Conservation (phyloP, 352 stramenopile species). For the Phytophthora sp. region DNA sequence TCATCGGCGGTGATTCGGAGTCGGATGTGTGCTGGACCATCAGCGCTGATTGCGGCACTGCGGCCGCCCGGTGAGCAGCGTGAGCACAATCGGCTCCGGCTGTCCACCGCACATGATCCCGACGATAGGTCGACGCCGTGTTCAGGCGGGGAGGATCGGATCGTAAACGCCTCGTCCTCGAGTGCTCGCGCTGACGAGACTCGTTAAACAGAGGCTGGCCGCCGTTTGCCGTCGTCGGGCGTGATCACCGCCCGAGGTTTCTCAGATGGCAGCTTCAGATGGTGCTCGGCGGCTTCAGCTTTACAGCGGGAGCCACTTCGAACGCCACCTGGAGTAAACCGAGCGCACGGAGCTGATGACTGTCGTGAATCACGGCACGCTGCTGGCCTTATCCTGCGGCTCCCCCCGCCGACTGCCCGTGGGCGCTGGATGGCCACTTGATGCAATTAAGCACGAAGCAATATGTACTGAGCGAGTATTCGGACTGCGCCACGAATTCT, state of each 20-base stretch:
- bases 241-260: constrained; percentile 18
- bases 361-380: too few species aligned
- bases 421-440: too few species aligned
- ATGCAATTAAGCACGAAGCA: too few species aligned
- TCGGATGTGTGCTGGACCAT: constrained; percentile 12
- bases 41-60: constrained; percentile 16
- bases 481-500: too few species aligned
- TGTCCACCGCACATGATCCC: constrained; percentile 14
- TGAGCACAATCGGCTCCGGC: constrained; percentile 8
- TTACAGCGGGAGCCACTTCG: too few species aligned
- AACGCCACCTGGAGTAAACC: too few species aligned
- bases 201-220: constrained; percentile 13
- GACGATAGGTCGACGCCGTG: constrained; percentile 14
- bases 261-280: constrained; percentile 25
- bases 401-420: too few species aligned
- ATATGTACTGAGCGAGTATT: too few species aligned
- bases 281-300: neutral
- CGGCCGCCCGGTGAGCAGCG: neutral
- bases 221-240: neutral
- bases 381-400: too few species aligned
- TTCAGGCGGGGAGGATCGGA: constrained; percentile 13
- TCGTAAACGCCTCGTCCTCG: too few species aligned
- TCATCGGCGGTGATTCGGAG: constrained; percentile 17
- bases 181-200: too few species aligned
- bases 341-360: too few species aligned